Evolutionary conservation across 1,284 basidiomycete genomes (phyloP), one percentile per base, ranked within the genome.

Genomic region (Pascua guehoae): DNA sequence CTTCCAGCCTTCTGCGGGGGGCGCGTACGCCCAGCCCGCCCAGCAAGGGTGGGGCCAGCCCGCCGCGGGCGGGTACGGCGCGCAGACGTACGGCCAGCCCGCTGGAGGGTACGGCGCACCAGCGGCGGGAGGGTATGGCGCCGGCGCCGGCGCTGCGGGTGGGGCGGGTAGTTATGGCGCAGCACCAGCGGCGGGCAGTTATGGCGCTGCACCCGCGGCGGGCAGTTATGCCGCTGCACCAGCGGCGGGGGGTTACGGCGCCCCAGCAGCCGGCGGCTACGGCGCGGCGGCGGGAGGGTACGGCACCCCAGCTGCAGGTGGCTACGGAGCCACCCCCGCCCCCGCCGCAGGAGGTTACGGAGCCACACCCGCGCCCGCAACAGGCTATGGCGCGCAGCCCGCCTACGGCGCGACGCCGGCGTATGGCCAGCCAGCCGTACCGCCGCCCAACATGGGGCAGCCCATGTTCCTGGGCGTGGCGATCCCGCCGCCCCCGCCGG

Each of bases 401-500:
- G 48, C 46, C 42, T 67, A 64, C 48, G 65, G 63, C 40, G 63
- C 58, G 4, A 58, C 59, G 8, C 53, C 49, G 2, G 24, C 39
- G 11, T 52, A 54, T 48, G 51, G 51, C 51, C 51, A 53, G 51
- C 56, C 51, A 4, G 47, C 47, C 15, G 24, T 7, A 32, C 40
- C 40, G 37, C 41, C 48, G 18, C 50, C 43, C 18, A 45, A 49
- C 24, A 17, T 51, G 5, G 68, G 66, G 10, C 68, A 64, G 10
- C 62, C 67, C 4, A 51, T 51, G 41, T 78, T 68, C 61, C 62
- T 78, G 15, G 73, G 74, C 17, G 69, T 72, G 1, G 51, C 64
- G 4, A 72, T 78, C 50, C 76, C 75, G 3, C 60, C 73, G 2
- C 74, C 73, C 8, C 72, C 73, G 5, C 74, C 74, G 18, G 73